These are phyloP conservation scores for Gymnopus androsaceus DNA, from an alignment of 1,284 basidiomycete genomes.

Conservation along the genomic window DNA sequence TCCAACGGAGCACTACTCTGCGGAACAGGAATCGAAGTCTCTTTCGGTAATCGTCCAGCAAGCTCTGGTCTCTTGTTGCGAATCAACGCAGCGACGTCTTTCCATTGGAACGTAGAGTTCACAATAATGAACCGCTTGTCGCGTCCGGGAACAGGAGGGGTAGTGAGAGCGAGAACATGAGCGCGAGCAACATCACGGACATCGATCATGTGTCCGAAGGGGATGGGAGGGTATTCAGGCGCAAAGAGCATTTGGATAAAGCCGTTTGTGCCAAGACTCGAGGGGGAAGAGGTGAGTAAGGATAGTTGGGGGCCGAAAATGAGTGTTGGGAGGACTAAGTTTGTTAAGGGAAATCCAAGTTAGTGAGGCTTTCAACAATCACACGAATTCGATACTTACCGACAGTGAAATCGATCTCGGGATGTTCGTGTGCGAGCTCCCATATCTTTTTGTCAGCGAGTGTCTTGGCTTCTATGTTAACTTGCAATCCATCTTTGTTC, in stretches of 20 bases:
- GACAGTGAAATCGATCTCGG: slow-evolving; percentile 14
- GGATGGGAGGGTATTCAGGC: slow-evolving; percentile 6
- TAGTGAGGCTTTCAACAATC: not conserved
- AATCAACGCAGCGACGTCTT: slow-evolving; percentile 5
- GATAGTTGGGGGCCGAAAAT: slow-evolving; percentile 11
- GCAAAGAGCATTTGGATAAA: slow-evolving; percentile 7
- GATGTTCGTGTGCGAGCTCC: slow-evolving; percentile 9
- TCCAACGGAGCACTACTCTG: slow-evolving; percentile 13
- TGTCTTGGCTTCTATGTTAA: slow-evolving; percentile 9
- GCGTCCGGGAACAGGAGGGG: slow-evolving; percentile 7
- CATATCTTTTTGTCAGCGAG: slow-evolving; percentile 14
- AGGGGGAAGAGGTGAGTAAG: slow-evolving; percentile 1
- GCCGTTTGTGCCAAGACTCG: slow-evolving; percentile 7
- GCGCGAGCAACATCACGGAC: slow-evolving; percentile 14
- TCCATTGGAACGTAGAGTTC: slow-evolving; percentile 4
- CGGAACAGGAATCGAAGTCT: not conserved
- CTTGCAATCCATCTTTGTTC: not conserved
- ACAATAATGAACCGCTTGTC: slow-evolving; percentile 13
- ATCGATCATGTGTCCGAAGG: slow-evolving; percentile 12
- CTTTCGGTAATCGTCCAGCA: slow-evolving; percentile 10
- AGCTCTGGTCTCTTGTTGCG: slow-evolving; percentile 10
- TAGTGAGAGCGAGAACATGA: slow-evolving; percentile 6
- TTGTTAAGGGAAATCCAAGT: not conserved
- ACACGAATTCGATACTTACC: slow-evolving; percentile 1
- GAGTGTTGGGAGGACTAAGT: slow-evolving; percentile 5